Base-by-base conservation (phyloP, 495 filamentous ascomycete genomes). In the Penicillium mononematosum region DNA sequence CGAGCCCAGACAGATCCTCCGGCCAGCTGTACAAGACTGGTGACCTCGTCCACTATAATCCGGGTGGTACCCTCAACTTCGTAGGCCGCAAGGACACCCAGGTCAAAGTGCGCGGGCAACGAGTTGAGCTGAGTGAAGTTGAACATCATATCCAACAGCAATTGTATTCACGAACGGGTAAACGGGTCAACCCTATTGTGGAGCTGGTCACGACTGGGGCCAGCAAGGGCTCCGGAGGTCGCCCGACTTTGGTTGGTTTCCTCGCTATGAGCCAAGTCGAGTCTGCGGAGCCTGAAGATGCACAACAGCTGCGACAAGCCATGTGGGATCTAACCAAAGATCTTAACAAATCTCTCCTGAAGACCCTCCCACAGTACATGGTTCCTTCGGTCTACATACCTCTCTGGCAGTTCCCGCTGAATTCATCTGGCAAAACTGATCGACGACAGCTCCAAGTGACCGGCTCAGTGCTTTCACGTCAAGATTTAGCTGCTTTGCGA, bases 341-440 rank as follows among this genome's bases (percentile, higher is more conserved):
- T 29, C 27, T 29, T 0, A 29, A 29, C 27, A 29, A 29, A 29
- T 29, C 27, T 9, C 27, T 29, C 8, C 8, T 29, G 27, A 29
- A 29, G 8, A 29, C 27, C 8, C 58, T 70, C 5, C 71, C 75
- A 16, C 47, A 49, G 1, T 82, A 84, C 59, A 85, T 85, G 83
- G 66, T 84, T 4, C 82, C 83, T 3, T 63, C 75, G 0, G 74
- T 76, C 2, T 82, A 78, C 43, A 73, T 85, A 17, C 80, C 81
- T 2, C 56, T 84, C 5, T 54, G 58, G 6, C 60, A 67, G 38
- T 77, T 84, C 65, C 83, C 83, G 0, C 61, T 77, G 14, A 58
- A 77, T 10, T 68, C 75, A 3, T 81, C 79, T 0, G 78, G 78
- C 0, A 85, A 85, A 66, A 78, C 72, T 0, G 81, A 85, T 46